Percentiles rank a stretch among this genome's conserved stretches.
Evolutionary conservation across 2,329 filamentous ascomycete species (phyloP).

Genomic region (Fusarium nanum): DNA sequence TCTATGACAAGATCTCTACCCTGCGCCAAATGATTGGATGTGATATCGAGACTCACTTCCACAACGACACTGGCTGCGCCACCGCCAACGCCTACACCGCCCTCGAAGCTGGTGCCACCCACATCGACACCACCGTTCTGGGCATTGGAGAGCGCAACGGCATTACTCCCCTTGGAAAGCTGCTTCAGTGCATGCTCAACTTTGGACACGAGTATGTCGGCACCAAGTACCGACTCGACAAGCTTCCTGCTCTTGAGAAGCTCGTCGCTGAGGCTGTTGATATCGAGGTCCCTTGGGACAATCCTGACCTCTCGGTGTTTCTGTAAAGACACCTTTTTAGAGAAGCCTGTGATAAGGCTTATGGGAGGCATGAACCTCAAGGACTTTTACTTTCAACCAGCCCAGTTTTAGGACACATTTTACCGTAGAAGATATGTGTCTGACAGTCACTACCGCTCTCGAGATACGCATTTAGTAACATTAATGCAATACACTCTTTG

Average conservation of each 20-base stretch:
- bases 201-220: slow-evolving; percentile 82
- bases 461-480: neutral
- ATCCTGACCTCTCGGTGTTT: slow-evolving; percentile 14
- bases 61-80: slow-evolving; percentile 92
- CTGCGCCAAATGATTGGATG: slow-evolving; percentile 72
- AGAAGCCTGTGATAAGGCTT: slow-evolving; percentile 11
- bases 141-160: slow-evolving; percentile 65
- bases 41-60: slow-evolving; percentile 71
- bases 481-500: neutral
- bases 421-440: slow-evolving; percentile 11
- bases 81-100: slow-evolving; percentile 91
- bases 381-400: slow-evolving; percentile 14
- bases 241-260: slow-evolving; percentile 89
- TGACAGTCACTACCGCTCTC: slow-evolving; percentile 4
- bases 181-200: slow-evolving; percentile 27
- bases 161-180: slow-evolving; percentile 68
- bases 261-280: slow-evolving; percentile 75
- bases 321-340: slow-evolving; percentile 1
- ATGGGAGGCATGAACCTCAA: slow-evolving; percentile 5
- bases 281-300: slow-evolving; percentile 30
- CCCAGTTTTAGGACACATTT: slow-evolving; percentile 12
- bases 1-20: slow-evolving; percentile 88
- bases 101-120: slow-evolving; percentile 87
- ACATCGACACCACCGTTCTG: slow-evolving; percentile 85
- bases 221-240: slow-evolving; percentile 88